These are phyloP conservation scores for Cydonia oblonga DNA, from an alignment of 331 rosid genomes.

Conservation along the genomic window DNA sequence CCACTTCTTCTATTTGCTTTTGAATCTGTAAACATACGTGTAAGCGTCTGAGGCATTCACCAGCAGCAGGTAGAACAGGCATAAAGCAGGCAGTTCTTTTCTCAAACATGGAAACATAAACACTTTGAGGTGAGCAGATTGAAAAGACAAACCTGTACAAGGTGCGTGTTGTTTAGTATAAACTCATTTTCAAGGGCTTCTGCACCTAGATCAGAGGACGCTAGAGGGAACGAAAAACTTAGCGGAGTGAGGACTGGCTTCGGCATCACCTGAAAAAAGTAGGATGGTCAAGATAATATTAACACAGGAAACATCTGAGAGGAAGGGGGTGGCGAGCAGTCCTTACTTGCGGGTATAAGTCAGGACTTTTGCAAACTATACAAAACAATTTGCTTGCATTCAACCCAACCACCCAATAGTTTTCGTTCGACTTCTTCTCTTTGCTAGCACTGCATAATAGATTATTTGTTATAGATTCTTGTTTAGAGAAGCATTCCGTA, in stretches of 20 bases:
- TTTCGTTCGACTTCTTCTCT: conserved; percentile 63
- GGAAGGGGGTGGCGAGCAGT: background rate
- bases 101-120: background rate
- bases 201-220: conserved; percentile 85
- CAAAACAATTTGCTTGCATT: conserved; percentile 70
- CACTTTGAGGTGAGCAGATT: conserved; percentile 3
- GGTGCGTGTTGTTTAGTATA: conserved; percentile 66
- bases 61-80: background rate
- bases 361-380: conserved; percentile 60
- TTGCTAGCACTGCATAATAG: conserved; percentile 56
- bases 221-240: conserved; percentile 77
- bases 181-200: conserved; percentile 81
- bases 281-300: conserved; percentile 13
- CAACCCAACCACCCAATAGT: conserved; percentile 86
- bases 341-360: conserved; percentile 63
- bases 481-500: background rate
- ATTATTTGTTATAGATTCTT: conserved; percentile 1
- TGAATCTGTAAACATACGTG: conserved; percentile 41
- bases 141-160: conserved; percentile 49
- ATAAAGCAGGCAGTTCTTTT: background rate
- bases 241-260: conserved; percentile 68
- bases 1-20: conserved; percentile 65
- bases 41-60: background rate
- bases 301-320: conserved; percentile 7
- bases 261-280: conserved; percentile 58